Evolutionary conservation across 2,329 filamentous ascomycete species (phyloP).

Genomic region (Neonectria ditissima): DNA sequence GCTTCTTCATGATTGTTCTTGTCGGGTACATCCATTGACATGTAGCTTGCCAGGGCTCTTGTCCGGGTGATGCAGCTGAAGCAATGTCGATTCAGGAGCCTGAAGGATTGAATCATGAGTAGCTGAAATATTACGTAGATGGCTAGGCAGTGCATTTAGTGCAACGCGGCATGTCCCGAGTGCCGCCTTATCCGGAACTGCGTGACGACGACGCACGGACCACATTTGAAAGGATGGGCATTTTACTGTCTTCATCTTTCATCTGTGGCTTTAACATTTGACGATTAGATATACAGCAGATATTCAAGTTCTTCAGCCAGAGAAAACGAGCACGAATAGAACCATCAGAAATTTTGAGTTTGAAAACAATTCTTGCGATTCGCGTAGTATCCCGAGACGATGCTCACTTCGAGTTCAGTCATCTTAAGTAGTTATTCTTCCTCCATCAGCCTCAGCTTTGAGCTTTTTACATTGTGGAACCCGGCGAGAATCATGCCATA

Average conservation of each 20-base stretch:
- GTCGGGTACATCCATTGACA: constrained; percentile 1
- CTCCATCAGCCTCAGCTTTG: too few species aligned
- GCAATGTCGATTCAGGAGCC: neutral
- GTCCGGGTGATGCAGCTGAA: neutral
- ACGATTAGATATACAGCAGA: too few species aligned
- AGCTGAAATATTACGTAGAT: neutral
- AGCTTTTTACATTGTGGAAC: too few species aligned
- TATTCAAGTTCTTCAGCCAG: too few species aligned
- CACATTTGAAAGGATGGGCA: neutral
- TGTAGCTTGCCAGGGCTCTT: neutral
- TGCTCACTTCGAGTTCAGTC: too few species aligned
- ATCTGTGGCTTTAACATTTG: neutral
- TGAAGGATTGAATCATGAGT: neutral
- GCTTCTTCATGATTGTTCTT: neutral
- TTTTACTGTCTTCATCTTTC: neutral
- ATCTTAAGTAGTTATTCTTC: too few species aligned
- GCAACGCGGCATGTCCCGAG: neutral
- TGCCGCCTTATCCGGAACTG: neutral
- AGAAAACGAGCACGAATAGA: too few species aligned
- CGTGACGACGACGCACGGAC: neutral
- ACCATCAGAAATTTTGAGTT: too few species aligned
- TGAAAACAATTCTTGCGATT: too few species aligned
- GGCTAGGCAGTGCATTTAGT: too few species aligned
- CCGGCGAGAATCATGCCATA: too few species aligned
- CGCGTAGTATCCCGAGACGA: too few species aligned